phyloP scores from a whole-genome alignment of 768 basidiomycete species.

The Trametes punicea region DNA sequence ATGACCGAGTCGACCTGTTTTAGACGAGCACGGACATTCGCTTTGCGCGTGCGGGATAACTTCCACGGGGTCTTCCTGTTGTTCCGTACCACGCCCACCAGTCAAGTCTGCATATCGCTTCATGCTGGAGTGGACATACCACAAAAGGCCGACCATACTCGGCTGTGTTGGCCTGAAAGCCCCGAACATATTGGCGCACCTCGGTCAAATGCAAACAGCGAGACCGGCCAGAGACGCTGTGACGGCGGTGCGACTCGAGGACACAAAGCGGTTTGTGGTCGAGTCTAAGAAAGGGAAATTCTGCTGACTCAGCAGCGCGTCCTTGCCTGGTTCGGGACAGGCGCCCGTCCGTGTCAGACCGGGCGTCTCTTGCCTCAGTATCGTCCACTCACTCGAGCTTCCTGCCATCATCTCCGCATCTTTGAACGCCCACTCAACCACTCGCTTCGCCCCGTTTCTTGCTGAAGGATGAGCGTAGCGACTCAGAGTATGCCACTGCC shows the following conservation, averaged over 20 bases:
- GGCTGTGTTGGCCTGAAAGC: conserved; percentile 74
- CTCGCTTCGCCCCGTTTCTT: conserved; percentile 21
- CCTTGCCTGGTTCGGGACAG: not conserved
- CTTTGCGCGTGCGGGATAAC: conserved; percentile 87
- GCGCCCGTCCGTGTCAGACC: conserved; percentile 14
- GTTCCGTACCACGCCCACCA: not conserved
- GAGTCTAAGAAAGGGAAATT: conserved; percentile 16
- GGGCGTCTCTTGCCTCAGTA: too few species aligned
- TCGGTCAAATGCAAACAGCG: conserved; percentile 8
- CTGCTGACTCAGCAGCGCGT: conserved; percentile 26
- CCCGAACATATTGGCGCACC: conserved; percentile 63
- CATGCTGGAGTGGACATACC: conserved; percentile 44
- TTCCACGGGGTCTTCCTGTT: conserved; percentile 94
- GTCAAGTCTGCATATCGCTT: not conserved
- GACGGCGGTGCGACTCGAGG: conserved; percentile 6
- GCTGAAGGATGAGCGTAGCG: conserved; percentile 40
- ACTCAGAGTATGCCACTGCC: conserved; percentile 32
- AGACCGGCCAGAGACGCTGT: not conserved
- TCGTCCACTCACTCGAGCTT: not conserved
- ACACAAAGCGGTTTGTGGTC: conserved; percentile 4
- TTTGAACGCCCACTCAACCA: conserved; percentile 22
- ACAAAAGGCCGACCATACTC: conserved; percentile 75
- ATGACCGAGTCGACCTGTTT: conserved; percentile 95
- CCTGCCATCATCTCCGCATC: not conserved
- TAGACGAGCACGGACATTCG: conserved; percentile 82